These are phyloP conservation scores for Epicoccum nigrum DNA, from an alignment of 2,329 filamentous ascomycete genomes.

Conservation along the genomic window DNA sequence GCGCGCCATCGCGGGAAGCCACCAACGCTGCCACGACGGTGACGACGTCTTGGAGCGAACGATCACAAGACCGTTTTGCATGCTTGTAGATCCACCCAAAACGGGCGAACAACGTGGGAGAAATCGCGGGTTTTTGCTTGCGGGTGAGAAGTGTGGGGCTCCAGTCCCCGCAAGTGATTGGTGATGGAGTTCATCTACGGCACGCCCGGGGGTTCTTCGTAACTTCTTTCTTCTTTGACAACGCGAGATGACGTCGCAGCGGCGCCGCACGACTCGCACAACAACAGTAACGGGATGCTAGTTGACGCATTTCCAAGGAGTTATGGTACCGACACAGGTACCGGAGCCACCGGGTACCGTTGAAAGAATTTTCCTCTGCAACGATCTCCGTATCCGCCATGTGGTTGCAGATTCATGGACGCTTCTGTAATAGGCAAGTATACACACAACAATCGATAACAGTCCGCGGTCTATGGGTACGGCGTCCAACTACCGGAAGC, in stretches of 20 bases:
- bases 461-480: background rate
- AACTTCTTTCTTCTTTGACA: slow-evolving; percentile 8
- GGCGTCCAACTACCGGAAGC: slow-evolving; percentile 4
- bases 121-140: background rate
- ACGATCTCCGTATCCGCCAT: background rate
- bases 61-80: background rate
- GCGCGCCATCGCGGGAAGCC: background rate
- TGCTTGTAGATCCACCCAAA: background rate
- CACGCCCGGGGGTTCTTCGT: slow-evolving; percentile 10
- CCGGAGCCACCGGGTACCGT: background rate
- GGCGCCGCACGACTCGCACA: background rate
- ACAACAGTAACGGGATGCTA: background rate
- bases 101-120: background rate
- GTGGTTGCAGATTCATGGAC: background rate
- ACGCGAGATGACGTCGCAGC: slow-evolving; percentile 12
- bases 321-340: background rate
- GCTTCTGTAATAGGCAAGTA: background rate
- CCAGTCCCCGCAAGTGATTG: background rate
- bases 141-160: slow-evolving; percentile 7
- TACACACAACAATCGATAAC: background rate
- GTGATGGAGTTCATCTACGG: background rate
- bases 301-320: background rate
- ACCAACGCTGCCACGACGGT: background rate
- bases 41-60: slow-evolving; percentile 5
- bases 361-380: background rate